A percentile compares a stretch with the other conserved stretches of the same genome.
phyloP scores from a whole-genome alignment of 495 filamentous ascomycete species.

The Mycothermus thermophilus region DNA sequence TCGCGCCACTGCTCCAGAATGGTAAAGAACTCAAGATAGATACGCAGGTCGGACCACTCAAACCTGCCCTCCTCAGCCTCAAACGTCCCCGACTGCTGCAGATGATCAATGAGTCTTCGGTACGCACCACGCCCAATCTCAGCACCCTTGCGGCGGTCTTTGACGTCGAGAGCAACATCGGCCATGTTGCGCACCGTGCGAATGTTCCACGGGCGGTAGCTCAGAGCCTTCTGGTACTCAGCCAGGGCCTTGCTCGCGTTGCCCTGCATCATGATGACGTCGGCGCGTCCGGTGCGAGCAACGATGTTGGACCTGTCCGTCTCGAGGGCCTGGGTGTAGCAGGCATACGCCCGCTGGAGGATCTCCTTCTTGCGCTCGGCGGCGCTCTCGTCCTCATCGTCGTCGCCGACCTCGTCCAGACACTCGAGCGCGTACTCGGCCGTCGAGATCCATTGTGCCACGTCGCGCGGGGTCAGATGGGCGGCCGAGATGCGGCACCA shows the following conservation, averaged over 20 bases:
- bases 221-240: conserved; percentile 52
- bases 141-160: conserved; percentile 29
- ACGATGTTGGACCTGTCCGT: conserved; percentile 45
- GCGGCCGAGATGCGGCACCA: conserved; percentile 57
- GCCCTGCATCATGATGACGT: conserved; percentile 29
- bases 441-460: conserved; percentile 51
- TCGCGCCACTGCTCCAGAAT: conserved; percentile 44
- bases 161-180: conserved; percentile 47
- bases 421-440: conserved; percentile 46
- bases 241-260: conserved; percentile 40
- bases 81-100: conserved; percentile 23
- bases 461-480: conserved; percentile 53
- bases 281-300: conserved; percentile 19
- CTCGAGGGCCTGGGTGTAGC: conserved; percentile 54
- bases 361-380: conserved; percentile 28
- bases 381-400: conserved; percentile 41
- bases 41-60: conserved; percentile 71
- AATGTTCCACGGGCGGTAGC: conserved; percentile 43
- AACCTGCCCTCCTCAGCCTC: conserved; percentile 40
- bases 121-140: conserved; percentile 47
- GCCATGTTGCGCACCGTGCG: conserved; percentile 49
- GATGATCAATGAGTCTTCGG: conserved; percentile 42
- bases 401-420: conserved; percentile 41
- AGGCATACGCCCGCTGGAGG: conserved; percentile 46
- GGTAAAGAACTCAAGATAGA: conserved; percentile 67